A percentile compares a stretch with the other conserved stretches of the same genome.
These are phyloP conservation scores for Leishmania major DNA, from an alignment of 208 protist species.

Conservation along the genomic window DNA sequence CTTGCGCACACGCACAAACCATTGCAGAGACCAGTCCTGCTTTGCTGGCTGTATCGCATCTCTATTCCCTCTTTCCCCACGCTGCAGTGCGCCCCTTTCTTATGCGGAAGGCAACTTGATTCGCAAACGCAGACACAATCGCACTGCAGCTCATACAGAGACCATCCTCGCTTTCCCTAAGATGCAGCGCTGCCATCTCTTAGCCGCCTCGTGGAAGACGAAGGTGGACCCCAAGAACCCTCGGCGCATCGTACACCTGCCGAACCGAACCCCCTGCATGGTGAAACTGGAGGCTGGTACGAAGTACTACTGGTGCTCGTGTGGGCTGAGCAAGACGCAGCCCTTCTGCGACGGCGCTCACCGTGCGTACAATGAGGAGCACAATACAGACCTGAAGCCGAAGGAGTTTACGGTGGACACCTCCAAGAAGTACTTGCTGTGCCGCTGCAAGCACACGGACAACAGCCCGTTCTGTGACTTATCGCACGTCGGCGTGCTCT, in stretches of 20 bases:
- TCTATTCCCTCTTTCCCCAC: not conserved
- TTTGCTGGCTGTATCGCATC: not conserved
- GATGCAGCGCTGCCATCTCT: conserved; percentile 44
- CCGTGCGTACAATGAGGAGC: conserved; percentile 64
- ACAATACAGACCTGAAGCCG: conserved; percentile 66
- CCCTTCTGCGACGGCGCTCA: conserved; percentile 83
- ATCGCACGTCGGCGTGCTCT: conserved; percentile 70
- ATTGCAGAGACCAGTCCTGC: not conserved
- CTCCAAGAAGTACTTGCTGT: conserved; percentile 62
- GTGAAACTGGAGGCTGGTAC: conserved; percentile 54
- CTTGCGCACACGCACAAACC: not conserved
- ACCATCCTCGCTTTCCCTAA: not conserved
- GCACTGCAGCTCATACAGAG: not conserved
- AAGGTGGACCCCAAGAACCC: conserved; percentile 69
- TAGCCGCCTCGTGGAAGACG: conserved; percentile 67
- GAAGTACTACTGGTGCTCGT: conserved; percentile 87
- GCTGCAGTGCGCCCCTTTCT: not conserved
- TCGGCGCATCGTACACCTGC: conserved; percentile 46
- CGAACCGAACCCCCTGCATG: conserved; percentile 57
- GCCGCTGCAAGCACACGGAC: conserved; percentile 78
- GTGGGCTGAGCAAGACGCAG: conserved; percentile 78
- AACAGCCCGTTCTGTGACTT: conserved; percentile 73
- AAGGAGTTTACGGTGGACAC: conserved; percentile 60
- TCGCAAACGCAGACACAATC: not conserved
- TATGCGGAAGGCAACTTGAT: not conserved